Conservation (phyloP, 768 basidiomycete species). For the Leccinum olivaceopallidum region DNA sequence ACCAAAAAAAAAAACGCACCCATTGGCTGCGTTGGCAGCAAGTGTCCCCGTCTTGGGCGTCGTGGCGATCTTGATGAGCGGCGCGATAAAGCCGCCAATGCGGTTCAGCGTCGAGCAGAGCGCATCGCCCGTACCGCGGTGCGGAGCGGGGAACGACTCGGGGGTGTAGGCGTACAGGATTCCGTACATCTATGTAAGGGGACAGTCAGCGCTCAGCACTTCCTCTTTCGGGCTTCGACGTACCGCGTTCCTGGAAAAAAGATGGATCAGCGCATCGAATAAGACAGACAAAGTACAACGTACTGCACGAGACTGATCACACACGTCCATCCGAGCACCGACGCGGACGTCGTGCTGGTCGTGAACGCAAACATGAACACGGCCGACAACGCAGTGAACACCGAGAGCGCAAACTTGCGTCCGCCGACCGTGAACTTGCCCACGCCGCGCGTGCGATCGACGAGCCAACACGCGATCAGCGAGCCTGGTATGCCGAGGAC, state of each 20-base stretch:
- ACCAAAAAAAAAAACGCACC: conserved; percentile 24
- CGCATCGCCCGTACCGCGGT: conserved; percentile 57
- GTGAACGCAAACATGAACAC: conserved; percentile 55
- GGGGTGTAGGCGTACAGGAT: conserved; percentile 59
- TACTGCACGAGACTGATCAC: conserved; percentile 43
- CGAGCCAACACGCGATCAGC: conserved; percentile 44
- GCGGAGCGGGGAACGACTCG: conserved; percentile 58
- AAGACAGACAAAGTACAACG: conserved; percentile 12
- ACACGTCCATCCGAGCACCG: conserved; percentile 48
- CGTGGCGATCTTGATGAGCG: conserved; percentile 49
- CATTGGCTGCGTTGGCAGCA: conserved; percentile 36
- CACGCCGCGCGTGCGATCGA: conserved; percentile 42
- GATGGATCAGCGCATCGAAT: neutral
- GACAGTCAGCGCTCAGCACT: neutral
- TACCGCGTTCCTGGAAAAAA: conserved; percentile 36
- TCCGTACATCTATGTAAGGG: conserved; percentile 45
- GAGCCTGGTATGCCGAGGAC: conserved; percentile 49
- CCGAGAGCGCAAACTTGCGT: conserved; percentile 47
- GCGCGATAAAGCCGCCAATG: conserved; percentile 47
- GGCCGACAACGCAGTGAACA: conserved; percentile 44
- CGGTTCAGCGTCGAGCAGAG: conserved; percentile 49
- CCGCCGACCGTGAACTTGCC: conserved; percentile 41
- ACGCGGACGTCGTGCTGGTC: conserved; percentile 40
- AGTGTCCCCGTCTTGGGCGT: conserved; percentile 34
- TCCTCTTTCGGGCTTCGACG: neutral